These are phyloP conservation scores for Globisporangium lucens DNA, from an alignment of 352 stramenopile species.

Conservation along the genomic window DNA sequence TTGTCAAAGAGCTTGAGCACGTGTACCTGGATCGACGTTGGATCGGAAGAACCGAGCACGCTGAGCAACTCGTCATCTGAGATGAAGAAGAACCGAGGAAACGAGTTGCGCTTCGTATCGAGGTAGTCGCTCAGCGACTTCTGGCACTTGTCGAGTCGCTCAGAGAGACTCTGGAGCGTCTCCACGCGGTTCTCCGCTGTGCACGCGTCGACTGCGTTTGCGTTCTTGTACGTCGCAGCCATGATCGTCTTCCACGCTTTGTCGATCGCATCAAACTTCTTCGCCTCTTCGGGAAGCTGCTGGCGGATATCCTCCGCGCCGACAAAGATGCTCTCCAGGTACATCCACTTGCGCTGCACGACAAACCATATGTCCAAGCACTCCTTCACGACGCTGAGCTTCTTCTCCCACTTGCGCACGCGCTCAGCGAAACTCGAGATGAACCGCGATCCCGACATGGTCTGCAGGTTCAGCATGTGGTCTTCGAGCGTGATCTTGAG, in stretches of 20 bases:
- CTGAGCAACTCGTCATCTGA: slow-evolving; percentile 92
- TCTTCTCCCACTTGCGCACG: slow-evolving; percentile 91
- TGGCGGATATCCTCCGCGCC: slow-evolving; percentile 92
- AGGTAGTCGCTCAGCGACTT: slow-evolving; percentile 90
- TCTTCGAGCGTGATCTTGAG: slow-evolving; percentile 84
- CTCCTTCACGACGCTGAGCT: slow-evolving; percentile 88
- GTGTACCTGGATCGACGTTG: slow-evolving; percentile 91
- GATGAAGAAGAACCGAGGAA: slow-evolving; percentile 94
- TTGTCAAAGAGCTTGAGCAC: slow-evolving; percentile 97
- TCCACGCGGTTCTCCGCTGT: slow-evolving; percentile 88
- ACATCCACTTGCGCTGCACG: slow-evolving; percentile 95
- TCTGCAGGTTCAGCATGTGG: slow-evolving; percentile 88
- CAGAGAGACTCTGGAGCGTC: slow-evolving; percentile 82
- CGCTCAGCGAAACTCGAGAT: slow-evolving; percentile 88
- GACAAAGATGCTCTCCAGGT: slow-evolving; percentile 94
- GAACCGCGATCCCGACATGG: slow-evolving; percentile 91
- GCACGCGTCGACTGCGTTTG: slow-evolving; percentile 89
- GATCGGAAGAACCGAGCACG: slow-evolving; percentile 90
- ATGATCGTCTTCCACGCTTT: slow-evolving; percentile 94
- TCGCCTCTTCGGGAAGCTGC: slow-evolving; percentile 91
- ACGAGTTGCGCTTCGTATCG: slow-evolving; percentile 90
- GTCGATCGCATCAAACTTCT: slow-evolving; percentile 93
- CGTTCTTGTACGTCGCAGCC: slow-evolving; percentile 89
- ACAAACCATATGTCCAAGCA: slow-evolving; percentile 92
- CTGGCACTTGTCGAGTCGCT: slow-evolving; percentile 89